Percentiles rank a stretch among this genome's conserved stretches.
Evolutionary conservation across 441 rosid species (phyloP).

Genomic region (Populus hybrid): DNA sequence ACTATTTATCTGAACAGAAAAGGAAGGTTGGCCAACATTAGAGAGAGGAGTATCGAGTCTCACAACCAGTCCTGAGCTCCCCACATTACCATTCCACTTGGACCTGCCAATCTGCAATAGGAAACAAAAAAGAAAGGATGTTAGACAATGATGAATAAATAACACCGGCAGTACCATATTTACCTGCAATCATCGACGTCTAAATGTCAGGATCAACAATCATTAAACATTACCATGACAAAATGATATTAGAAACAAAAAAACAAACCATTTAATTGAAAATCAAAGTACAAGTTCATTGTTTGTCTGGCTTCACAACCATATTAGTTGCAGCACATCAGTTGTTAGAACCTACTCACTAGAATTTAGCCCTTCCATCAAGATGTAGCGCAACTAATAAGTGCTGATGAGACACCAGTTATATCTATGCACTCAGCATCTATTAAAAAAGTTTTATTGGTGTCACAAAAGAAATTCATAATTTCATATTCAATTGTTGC

Average conservation of each 20-base stretch:
- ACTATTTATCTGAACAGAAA: conserved; percentile 81
- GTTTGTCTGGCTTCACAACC: neutral
- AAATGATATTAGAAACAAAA: neutral
- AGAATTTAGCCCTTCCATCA: neutral
- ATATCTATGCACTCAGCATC: neutral
- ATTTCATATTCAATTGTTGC: neutral
- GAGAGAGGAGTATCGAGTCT: conserved; percentile 74
- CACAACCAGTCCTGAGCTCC: conserved; percentile 75
- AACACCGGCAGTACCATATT: neutral
- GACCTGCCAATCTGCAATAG: conserved; percentile 77
- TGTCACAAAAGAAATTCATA: neutral
- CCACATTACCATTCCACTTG: conserved; percentile 83
- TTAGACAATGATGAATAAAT: neutral
- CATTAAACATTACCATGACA: neutral
- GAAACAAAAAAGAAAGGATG: neutral
- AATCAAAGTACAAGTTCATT: neutral
- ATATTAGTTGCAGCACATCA: neutral
- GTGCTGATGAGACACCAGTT: neutral
- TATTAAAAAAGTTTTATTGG: neutral
- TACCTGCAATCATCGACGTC: neutral
- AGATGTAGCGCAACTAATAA: neutral
- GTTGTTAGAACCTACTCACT: neutral
- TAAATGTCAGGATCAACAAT: neutral
- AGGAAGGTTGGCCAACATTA: conserved; percentile 58
- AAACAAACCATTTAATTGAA: neutral